Conservation (phyloP, 225 moss, liverwort and hornwort species). For the Marchantia paleacea region DNA sequence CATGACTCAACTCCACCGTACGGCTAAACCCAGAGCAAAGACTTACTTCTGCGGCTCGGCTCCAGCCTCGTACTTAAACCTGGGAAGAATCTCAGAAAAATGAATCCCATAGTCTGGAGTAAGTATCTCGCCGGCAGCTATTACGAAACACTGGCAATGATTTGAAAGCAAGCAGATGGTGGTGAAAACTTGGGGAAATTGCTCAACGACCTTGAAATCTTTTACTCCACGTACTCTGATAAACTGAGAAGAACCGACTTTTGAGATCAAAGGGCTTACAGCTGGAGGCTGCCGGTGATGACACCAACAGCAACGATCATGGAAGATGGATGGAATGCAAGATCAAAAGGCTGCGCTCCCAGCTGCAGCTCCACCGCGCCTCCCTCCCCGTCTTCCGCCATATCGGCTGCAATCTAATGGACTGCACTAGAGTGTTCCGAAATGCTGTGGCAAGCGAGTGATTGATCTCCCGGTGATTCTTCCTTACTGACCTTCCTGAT, state of each 20-base stretch:
- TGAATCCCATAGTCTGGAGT: neutral
- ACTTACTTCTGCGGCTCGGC: conserved; percentile 44
- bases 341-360: conserved; percentile 77
- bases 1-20: too few species aligned
- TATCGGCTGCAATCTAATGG: neutral
- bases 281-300: conserved; percentile 72
- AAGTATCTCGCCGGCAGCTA: neutral
- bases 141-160: neutral
- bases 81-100: conserved; percentile 10
- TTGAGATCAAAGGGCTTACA: conserved; percentile 29
- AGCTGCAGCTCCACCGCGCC: conserved; percentile 55
- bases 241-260: neutral
- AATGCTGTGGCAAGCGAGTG: too few species aligned
- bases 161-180: neutral
- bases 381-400: conserved; percentile 35
- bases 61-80: conserved; percentile 56
- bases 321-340: conserved; percentile 71
- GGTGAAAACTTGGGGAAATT: too few species aligned
- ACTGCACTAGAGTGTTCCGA: too few species aligned
- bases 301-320: conserved; percentile 67
- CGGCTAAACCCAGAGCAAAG: neutral
- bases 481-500: too few species aligned
- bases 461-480: too few species aligned
- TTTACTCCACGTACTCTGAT: neutral
- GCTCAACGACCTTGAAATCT: neutral